Conservation (phyloP, 495 filamentous ascomycete genomes). For the Penicillium pancosmium region DNA sequence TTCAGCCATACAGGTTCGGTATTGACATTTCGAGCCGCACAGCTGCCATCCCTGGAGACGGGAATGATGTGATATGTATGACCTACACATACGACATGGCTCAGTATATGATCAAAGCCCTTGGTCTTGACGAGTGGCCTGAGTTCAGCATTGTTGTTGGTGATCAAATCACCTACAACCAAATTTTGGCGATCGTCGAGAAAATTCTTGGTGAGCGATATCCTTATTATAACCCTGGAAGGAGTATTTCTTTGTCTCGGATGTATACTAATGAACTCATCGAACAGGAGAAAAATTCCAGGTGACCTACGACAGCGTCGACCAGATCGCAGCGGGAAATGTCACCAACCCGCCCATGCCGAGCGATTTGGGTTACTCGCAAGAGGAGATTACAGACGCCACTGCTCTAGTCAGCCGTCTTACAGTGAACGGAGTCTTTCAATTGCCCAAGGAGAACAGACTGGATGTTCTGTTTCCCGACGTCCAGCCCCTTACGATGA, state of each 20-base stretch:
- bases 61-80: slow-evolving; percentile 50
- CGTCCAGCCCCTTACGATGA: slow-evolving; percentile 31
- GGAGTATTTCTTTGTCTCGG: background rate
- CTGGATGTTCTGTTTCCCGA: slow-evolving; percentile 33
- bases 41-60: slow-evolving; percentile 56
- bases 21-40: slow-evolving; percentile 47
- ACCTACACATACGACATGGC: slow-evolving; percentile 58
- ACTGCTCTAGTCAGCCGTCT: slow-evolving; percentile 38
- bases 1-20: slow-evolving; percentile 42
- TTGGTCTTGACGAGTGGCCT: slow-evolving; percentile 52
- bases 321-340: slow-evolving; percentile 47
- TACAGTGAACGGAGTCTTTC: slow-evolving; percentile 36
- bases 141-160: slow-evolving; percentile 45
- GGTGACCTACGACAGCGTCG: slow-evolving; percentile 50
- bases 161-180: slow-evolving; percentile 51
- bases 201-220: slow-evolving; percentile 44
- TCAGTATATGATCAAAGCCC: slow-evolving; percentile 46
- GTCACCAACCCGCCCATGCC: slow-evolving; percentile 50
- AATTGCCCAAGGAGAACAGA: slow-evolving; percentile 29
- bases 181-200: slow-evolving; percentile 48
- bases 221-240: background rate
- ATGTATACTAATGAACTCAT: background rate
- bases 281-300: slow-evolving; percentile 49
- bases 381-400: slow-evolving; percentile 32
- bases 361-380: slow-evolving; percentile 18